Evolutionary conservation across 495 filamentous ascomycete genomes (phyloP).

Genomic region (Durotheca rogersii): DNA sequence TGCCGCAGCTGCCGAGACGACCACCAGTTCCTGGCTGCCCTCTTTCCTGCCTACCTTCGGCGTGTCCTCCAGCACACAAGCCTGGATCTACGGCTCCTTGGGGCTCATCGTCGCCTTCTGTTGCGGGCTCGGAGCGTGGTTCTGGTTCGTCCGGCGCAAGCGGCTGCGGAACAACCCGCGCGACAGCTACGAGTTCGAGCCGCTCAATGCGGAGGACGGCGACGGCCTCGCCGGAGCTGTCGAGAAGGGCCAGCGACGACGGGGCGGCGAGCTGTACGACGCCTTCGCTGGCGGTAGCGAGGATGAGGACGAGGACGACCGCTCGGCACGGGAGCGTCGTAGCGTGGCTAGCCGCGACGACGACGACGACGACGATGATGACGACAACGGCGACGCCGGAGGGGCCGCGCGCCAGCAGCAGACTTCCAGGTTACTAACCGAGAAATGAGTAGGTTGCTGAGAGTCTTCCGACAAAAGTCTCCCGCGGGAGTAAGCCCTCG

Average conservation of each 20-base stretch:
- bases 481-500: neutral
- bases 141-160: slow-evolving; percentile 75
- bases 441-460: no score
- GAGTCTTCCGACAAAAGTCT: no score
- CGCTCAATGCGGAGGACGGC: slow-evolving; percentile 81
- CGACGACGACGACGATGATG: slow-evolving; percentile 16
- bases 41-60: slow-evolving; percentile 96
- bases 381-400: slow-evolving; percentile 6
- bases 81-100: slow-evolving; percentile 91
- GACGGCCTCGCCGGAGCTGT: slow-evolving; percentile 46
- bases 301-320: slow-evolving; percentile 69
- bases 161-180: slow-evolving; percentile 70
- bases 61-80: slow-evolving; percentile 81
- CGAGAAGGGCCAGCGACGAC: slow-evolving; percentile 48
- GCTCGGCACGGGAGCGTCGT: slow-evolving; percentile 38
- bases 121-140: slow-evolving; percentile 72
- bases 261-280: slow-evolving; percentile 87
- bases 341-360: slow-evolving; percentile 27
- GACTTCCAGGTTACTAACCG: slow-evolving; percentile 18
- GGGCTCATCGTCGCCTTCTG: slow-evolving; percentile 85
- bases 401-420: slow-evolving; percentile 9
- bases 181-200: slow-evolving; percentile 92
- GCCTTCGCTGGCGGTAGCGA: slow-evolving; percentile 77
- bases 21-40: slow-evolving; percentile 68
- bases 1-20: slow-evolving; percentile 42